These are phyloP conservation scores for Fusarium brachygibbosum DNA, from an alignment of 2,329 filamentous ascomycete genomes.

Conservation along the genomic window DNA sequence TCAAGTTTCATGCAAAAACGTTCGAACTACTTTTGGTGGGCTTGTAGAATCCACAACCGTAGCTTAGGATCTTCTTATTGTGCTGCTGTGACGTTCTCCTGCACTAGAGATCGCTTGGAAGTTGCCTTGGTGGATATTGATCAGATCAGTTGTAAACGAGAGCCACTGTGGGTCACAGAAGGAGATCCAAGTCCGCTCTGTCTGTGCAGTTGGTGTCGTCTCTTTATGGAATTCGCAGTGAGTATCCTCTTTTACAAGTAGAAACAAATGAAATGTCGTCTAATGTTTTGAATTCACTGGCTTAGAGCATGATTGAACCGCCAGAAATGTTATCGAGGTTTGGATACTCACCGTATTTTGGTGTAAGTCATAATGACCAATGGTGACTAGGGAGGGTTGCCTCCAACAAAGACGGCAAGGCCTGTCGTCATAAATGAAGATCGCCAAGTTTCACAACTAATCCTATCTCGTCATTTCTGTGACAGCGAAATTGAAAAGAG, in stretches of 20 bases:
- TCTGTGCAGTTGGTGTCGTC: slow-evolving; percentile 6
- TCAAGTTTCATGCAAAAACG: background rate
- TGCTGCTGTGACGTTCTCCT: background rate
- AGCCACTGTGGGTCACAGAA: slow-evolving; percentile 18
- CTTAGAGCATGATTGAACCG: background rate
- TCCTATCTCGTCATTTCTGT: slow-evolving; percentile 31
- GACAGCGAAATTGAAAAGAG: background rate
- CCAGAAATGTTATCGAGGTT: background rate
- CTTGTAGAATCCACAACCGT: background rate
- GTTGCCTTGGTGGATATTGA: slow-evolving; percentile 17
- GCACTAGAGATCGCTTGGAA: slow-evolving; percentile 10
- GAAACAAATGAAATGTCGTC: background rate
- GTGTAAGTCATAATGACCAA: slow-evolving; percentile 11
- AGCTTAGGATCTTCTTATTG: background rate
- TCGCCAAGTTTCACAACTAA: slow-evolving; percentile 13
- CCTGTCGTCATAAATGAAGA: slow-evolving; percentile 34
- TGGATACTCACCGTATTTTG: slow-evolving; percentile 42
- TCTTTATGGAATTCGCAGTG: background rate
- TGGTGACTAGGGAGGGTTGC: slow-evolving; percentile 1
- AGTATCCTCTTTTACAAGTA: background rate
- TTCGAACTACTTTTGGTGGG: background rate
- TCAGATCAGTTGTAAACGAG: slow-evolving; percentile 16
- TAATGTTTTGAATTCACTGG: slow-evolving; percentile 2
- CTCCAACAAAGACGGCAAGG: background rate
- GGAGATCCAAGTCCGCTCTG: slow-evolving; percentile 31